Percentiles rank a stretch among this genome's conserved stretches.
These are phyloP conservation scores for Puccinia triticina DNA, from an alignment of 1,284 basidiomycete genomes.

Conservation along the genomic window DNA sequence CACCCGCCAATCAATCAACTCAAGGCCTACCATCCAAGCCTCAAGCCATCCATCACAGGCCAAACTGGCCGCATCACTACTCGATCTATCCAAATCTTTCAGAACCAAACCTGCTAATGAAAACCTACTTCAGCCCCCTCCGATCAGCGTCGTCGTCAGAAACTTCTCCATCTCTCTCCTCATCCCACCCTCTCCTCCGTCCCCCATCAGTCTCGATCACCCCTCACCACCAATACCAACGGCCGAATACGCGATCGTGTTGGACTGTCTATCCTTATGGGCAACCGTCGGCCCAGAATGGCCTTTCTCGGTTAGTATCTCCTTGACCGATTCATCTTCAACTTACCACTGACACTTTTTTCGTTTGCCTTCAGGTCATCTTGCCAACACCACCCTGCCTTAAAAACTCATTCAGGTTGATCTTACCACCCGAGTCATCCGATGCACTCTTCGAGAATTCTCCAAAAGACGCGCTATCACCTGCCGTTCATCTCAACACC, in stretches of 20 bases:
- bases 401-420: constrained; percentile 38
- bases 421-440: constrained; percentile 22
- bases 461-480: background rate
- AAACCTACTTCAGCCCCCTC: background rate
- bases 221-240: background rate
- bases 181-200: constrained; percentile 5
- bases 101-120: background rate
- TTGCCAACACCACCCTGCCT: constrained; percentile 44
- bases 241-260: constrained; percentile 45
- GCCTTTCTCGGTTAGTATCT: constrained; percentile 46
- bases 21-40: constrained; percentile 27
- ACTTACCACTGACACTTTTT: background rate
- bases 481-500: constrained; percentile 20
- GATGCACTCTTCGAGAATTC: background rate
- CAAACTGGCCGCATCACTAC: constrained; percentile 27
- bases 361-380: constrained; percentile 32
- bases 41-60: constrained; percentile 24
- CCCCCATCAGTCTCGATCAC: background rate
- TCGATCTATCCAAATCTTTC: constrained; percentile 46
- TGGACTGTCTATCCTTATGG: constrained; percentile 43
- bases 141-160: constrained; percentile 34
- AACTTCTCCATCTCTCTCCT: constrained; percentile 46
- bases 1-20: constrained; percentile 35
- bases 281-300: constrained; percentile 41
- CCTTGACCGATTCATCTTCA: background rate